Base-by-base conservation (phyloP, 2,329 filamentous ascomycete genomes). In the Cladosporium sp. region DNA sequence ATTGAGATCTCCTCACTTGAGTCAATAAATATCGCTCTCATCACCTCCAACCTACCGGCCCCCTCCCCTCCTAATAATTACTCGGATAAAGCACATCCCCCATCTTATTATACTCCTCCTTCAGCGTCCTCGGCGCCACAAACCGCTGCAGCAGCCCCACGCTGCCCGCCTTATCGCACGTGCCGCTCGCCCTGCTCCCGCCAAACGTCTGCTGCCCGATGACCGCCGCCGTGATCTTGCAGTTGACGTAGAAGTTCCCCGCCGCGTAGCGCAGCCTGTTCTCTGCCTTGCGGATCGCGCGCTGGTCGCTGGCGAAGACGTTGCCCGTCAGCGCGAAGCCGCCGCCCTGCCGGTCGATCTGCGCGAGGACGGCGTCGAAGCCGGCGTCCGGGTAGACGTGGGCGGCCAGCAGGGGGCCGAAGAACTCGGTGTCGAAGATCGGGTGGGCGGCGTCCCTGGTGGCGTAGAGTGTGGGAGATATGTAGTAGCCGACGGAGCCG, bases 191-290 rank as follows among this genome's bases (percentile, higher is more conserved):
- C 54, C 78, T 70, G n/a, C 76, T 77, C 37, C 78, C 78, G 54
- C 78, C 78, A 52, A 70, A 70, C 4, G 68, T 67, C 59, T 70
- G 68, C 59, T 70, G 68, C 2, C 65, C 68, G 8, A 70, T 66
- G 59, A 74, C 70, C 56, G 73, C 67, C 46, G 74, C 78, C 2
- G 78, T 81, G 56, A 74, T 85, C 79, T 91, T 91, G 75, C 84
- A 87, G 74, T 91, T 92, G 72, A 92, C 78, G 73, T 92, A 92
- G 68, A 91, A 91, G 75, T 92, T 92, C 40, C 87, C 87, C 0
- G 87, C 87, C 0, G 84, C 75, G 66, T 90, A 83, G 58, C 86
- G 77, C 49, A 92, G 76, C 56, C 77, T 79, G 61, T 89, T 81
- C 69, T 90, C 86, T 0, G 86, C 87, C 52, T 77, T 77, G 19